phyloP scores from a whole-genome alignment of 257 asterid genomes.

The Striga asiatica region DNA sequence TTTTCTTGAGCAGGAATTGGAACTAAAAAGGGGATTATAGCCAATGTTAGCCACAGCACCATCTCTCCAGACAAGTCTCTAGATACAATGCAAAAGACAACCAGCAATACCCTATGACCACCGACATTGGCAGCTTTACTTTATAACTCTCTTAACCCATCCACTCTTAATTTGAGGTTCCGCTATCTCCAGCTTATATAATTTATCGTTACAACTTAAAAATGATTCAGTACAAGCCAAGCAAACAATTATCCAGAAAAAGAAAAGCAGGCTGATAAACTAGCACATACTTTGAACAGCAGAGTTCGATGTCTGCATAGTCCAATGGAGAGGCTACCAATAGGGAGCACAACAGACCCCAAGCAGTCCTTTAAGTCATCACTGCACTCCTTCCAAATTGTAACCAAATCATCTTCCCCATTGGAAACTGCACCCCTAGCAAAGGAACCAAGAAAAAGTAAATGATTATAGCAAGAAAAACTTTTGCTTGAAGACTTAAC shows the following conservation, averaged over 20 bases:
- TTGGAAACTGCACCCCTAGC: conserved; percentile 54
- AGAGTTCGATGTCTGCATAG: conserved; percentile 79
- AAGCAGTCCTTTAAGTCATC: conserved; percentile 69
- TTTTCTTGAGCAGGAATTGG: neutral
- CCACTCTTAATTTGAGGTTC: neutral
- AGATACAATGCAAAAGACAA: neutral
- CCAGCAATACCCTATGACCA: neutral
- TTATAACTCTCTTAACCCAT: neutral
- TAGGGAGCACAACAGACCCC: conserved; percentile 73
- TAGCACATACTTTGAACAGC: conserved; percentile 69
- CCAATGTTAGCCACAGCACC: neutral
- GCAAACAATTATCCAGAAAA: neutral
- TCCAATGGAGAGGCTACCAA: conserved; percentile 72
- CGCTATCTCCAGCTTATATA: neutral
- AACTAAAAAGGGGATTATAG: neutral
- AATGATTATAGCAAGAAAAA: conserved; percentile 19
- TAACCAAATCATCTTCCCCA: conserved; percentile 56
- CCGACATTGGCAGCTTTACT: conserved; percentile 1
- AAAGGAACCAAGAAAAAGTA: conserved; percentile 28
- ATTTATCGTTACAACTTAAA: conserved; percentile 4
- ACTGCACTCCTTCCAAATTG: conserved; percentile 72
- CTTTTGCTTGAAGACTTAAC: conserved; percentile 2
- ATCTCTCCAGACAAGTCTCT: neutral
- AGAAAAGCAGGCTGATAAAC: neutral
- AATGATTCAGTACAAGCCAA: conserved; percentile 10